phyloP scores from a whole-genome alignment of 2,329 filamentous ascomycete genomes.

The Colletotrichum abscissum region DNA sequence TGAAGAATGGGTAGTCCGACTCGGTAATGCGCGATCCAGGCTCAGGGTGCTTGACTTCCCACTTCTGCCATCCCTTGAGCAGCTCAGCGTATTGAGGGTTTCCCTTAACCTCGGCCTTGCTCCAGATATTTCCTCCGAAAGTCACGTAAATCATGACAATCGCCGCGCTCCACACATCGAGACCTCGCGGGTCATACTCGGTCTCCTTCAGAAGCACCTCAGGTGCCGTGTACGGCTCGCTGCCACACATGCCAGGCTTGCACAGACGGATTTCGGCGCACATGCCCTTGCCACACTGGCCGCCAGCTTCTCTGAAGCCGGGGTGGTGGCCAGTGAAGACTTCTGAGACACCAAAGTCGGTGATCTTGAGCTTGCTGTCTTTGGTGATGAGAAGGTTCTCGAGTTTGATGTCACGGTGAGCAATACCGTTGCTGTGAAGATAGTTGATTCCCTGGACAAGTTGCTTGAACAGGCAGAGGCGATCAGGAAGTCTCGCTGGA shows the following conservation, averaged over 20 bases:
- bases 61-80: conserved; percentile 75
- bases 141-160: conserved; percentile 85
- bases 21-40: conserved; percentile 58
- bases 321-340: conserved; percentile 87
- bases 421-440: conserved; percentile 85
- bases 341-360: conserved; percentile 90
- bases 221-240: conserved; percentile 87
- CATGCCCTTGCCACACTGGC: conserved; percentile 80
- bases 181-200: conserved; percentile 77
- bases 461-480: conserved; percentile 90
- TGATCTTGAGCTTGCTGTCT: conserved; percentile 87
- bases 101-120: conserved; percentile 67
- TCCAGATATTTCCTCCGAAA: conserved; percentile 80
- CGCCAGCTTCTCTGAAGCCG: conserved; percentile 77
- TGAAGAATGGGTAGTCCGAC: conserved; percentile 72
- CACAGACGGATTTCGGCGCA: conserved; percentile 73
- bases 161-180: conserved; percentile 89
- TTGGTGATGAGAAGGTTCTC: conserved; percentile 86
- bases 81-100: conserved; percentile 70
- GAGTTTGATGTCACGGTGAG: conserved; percentile 90
- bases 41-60: conserved; percentile 66
- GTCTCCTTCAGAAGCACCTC: conserved; percentile 79
- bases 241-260: conserved; percentile 84
- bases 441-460: conserved; percentile 85
- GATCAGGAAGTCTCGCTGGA: conserved; percentile 74